Base-by-base conservation (phyloP, 495 filamentous ascomycete genomes). In the Cetradonia linearis region DNA sequence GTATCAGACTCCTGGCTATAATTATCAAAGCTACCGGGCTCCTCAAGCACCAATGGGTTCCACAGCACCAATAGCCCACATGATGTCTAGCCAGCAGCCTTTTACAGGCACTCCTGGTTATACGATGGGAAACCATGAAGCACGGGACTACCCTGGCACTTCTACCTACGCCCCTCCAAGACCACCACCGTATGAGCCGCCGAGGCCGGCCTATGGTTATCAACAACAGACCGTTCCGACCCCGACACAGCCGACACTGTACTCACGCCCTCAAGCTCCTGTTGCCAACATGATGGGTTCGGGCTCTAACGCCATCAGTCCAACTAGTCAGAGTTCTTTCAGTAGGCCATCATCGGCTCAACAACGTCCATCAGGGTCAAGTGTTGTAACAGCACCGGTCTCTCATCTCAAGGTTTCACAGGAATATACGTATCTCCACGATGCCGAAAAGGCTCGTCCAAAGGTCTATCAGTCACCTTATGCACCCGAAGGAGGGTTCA, bases 241-340 rank as follows among this genome's bases (percentile, higher is more conserved):
- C 30, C 47, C 55, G 42, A 36, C 63, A 18, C 42, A 63, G 23
- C 49, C 48, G 14, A 23, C 53, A 56, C 54, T 27, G 36, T 63
- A 53, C 31, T 36, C 46, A 44, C 61, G 33, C 20, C 55, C 48
- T 36, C 52, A 58, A 50, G 66, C 66, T 38, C 66, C 66, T 30
- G 65, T 66, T 34, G 66, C 66, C 46, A 68, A 68, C 33, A 68
- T 68, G 66, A 63, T 63, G 33, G 60, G 55, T 16, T 20, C 33
- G 23, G 38, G 55, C 40, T 2, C 27, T 25, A 52, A 38, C 38
- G 16, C 8, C 5, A 52, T 13, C 54, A 47, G 40, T 28, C 30
- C 59, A 37, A 61, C 42, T 46, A 55, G 23, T 25, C 50, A 48
- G n/a, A 42, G 18, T 18, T 20, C 25, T 37, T 54, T 46, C 27